Conservation (phyloP, 345 rosid species). For the Bretschneidera sinensis region DNA sequence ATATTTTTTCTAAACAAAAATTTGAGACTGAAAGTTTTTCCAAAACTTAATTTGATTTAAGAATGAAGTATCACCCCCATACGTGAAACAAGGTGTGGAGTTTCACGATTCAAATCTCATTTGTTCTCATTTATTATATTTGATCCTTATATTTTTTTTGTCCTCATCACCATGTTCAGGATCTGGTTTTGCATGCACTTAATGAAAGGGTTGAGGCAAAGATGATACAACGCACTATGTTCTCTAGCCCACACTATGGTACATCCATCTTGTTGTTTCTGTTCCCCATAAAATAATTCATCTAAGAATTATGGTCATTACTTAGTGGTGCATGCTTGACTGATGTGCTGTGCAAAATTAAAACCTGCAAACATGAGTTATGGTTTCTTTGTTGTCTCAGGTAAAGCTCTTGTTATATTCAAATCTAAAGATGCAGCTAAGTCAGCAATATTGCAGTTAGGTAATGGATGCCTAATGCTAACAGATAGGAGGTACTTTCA, state of each 20-base stretch:
- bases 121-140: too few species aligned
- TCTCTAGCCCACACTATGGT: constrained; percentile 42
- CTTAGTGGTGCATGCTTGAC: background rate
- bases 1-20: too few species aligned
- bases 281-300: too few species aligned
- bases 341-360: background rate
- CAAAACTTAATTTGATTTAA: too few species aligned
- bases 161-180: constrained; percentile 30
- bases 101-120: too few species aligned
- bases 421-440: constrained; percentile 44
- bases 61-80: too few species aligned
- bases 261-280: too few species aligned
- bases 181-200: constrained; percentile 44
- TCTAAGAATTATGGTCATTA: background rate
- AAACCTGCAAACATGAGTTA: background rate
- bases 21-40: too few species aligned
- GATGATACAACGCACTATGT: constrained; percentile 33
- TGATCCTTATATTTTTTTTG: too few species aligned
- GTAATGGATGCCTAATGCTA: constrained; percentile 35
- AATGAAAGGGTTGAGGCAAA: constrained; percentile 42
- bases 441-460: constrained; percentile 27
- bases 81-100: too few species aligned
- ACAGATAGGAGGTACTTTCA: constrained; percentile 30
- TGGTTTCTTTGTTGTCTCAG: constrained; percentile 28
- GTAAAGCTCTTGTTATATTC: constrained; percentile 54